A percentile compares a stretch with the other conserved stretches of the same genome.
Conservation (phyloP, 768 basidiomycete genomes). For the Mycena chlorophos region DNA sequence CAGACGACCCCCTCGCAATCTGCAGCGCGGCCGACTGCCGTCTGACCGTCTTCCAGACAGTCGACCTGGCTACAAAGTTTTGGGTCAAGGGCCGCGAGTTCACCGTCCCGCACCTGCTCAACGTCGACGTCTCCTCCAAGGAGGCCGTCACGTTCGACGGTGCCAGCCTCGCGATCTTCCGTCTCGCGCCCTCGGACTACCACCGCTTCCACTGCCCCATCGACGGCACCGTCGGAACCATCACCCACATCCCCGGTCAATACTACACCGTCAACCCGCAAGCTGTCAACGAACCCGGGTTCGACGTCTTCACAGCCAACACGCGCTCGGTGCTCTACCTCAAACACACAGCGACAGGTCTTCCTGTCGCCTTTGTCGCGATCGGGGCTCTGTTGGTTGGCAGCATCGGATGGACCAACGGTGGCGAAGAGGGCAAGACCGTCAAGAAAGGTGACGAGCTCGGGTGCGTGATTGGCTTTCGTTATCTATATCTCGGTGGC, state of each 20-base stretch:
- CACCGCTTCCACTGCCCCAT: slow-evolving; percentile 78
- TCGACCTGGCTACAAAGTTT: slow-evolving; percentile 61
- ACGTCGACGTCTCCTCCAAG: slow-evolving; percentile 43
- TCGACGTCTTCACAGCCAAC: slow-evolving; percentile 69
- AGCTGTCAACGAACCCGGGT: slow-evolving; percentile 65
- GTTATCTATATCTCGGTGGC: not conserved
- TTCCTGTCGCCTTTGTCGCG: slow-evolving; percentile 66
- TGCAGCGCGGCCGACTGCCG: slow-evolving; percentile 74
- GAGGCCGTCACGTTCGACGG: slow-evolving; percentile 42
- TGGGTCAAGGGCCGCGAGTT: slow-evolving; percentile 80
- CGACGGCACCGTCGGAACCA: slow-evolving; percentile 51
- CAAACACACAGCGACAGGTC: slow-evolving; percentile 44
- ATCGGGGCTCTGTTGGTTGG: slow-evolving; percentile 84
- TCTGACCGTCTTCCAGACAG: slow-evolving; percentile 63
- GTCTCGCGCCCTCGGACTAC: slow-evolving; percentile 80
- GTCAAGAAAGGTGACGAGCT: slow-evolving; percentile 68
- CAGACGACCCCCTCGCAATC: slow-evolving; percentile 50
- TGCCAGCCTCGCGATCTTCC: slow-evolving; percentile 62
- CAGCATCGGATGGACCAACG: slow-evolving; percentile 65
- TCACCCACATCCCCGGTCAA: slow-evolving; percentile 50
- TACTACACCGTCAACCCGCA: slow-evolving; percentile 81
- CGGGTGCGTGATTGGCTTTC: slow-evolving; percentile 35
- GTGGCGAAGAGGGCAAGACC: slow-evolving; percentile 39
- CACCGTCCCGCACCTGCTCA: slow-evolving; percentile 60
- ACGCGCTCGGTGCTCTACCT: slow-evolving; percentile 56